Base-by-base conservation (phyloP, 768 basidiomycete genomes). In the Termitomyces sp. region DNA sequence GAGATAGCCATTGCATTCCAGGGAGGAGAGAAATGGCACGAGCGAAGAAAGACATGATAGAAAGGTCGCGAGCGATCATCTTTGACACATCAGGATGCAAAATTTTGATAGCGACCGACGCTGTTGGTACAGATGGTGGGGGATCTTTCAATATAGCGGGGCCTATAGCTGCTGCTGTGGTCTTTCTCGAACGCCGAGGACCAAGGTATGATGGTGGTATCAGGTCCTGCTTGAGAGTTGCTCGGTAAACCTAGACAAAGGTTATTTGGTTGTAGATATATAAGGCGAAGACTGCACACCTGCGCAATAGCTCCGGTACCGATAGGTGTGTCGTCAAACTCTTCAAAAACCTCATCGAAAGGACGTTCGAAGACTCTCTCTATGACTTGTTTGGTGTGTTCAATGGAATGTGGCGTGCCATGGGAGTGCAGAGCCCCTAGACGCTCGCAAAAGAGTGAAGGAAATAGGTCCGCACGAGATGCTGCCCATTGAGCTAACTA, bases 221-320 rank as follows among this genome's bases (percentile, higher is more conserved):
- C 59, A 98, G 80, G 70, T 95, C 87, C 54, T 86, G 82, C 66
- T 88, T 91, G 59, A 98, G 84, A 12, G 82, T 91, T 40, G 93
- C 96, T 66, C 87, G 85, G 73, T 98, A 96, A 8, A 98, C 96
- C 89, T 92, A 52, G 17, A 55, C 54, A 46, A 40, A 60, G 14
- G 25, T 57, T 14, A 60, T 53, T 51, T 20, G 46, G 25, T 42
- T 36, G 40, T 25, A 46, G 37, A 45, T 38, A 10, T 40, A 47
- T 37, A 17, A 45, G 46, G 43, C 49, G 60, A 14, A 47, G 34
- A 57, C 15, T 49, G 66, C 71, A 52, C 63, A 83, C 87, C 76
- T 99, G 97, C 20, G 96, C 97, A 64, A 99, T 97, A n/a, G 97
- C 96, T 31, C 97, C 97, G 10, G 91, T 92, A n/a, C 97, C 97